These are phyloP conservation scores for Bipolaris zeicola DNA, from an alignment of 2,329 filamentous ascomycete genomes.

Conservation along the genomic window DNA sequence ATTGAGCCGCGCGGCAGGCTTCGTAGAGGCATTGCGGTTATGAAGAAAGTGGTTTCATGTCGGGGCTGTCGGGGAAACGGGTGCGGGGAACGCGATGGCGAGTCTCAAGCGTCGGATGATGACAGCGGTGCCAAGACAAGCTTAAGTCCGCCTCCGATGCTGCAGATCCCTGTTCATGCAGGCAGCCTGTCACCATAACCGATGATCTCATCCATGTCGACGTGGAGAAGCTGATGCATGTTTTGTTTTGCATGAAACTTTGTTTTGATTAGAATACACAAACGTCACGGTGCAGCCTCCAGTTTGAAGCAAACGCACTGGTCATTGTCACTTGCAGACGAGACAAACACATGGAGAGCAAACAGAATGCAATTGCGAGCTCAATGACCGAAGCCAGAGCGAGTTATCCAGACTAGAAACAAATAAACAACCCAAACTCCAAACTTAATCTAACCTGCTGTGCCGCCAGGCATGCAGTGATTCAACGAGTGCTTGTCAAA, in stretches of 20 bases:
- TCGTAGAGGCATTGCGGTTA: constrained; percentile 40
- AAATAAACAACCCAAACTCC: background rate
- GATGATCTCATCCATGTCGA: background rate
- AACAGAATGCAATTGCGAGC: constrained; percentile 20
- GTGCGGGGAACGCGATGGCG: constrained; percentile 19
- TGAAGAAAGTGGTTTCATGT: constrained; percentile 22
- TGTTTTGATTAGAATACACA: background rate
- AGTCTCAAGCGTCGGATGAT: constrained; percentile 7
- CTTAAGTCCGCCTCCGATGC: constrained; percentile 11
- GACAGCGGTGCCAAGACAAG: constrained; percentile 9
- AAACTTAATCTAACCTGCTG: constrained; percentile 5
- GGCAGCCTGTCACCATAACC: background rate
- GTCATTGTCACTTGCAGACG: constrained; percentile 1
- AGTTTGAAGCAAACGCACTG: background rate
- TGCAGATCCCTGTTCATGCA: constrained; percentile 6
- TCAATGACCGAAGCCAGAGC: constrained; percentile 23
- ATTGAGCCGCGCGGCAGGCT: constrained; percentile 32
- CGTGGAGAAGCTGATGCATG: constrained; percentile 8
- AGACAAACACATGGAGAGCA: constrained; percentile 1
- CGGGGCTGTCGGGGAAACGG: constrained; percentile 6
- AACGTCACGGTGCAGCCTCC: background rate
- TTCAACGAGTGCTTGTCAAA: constrained; percentile 4
- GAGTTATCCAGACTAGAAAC: constrained; percentile 10
- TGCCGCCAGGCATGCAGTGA: constrained; percentile 9
- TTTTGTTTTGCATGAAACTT: background rate